These are phyloP conservation scores for Crithidia thermophila DNA, from an alignment of 208 protist genomes.

Conservation along the genomic window DNA sequence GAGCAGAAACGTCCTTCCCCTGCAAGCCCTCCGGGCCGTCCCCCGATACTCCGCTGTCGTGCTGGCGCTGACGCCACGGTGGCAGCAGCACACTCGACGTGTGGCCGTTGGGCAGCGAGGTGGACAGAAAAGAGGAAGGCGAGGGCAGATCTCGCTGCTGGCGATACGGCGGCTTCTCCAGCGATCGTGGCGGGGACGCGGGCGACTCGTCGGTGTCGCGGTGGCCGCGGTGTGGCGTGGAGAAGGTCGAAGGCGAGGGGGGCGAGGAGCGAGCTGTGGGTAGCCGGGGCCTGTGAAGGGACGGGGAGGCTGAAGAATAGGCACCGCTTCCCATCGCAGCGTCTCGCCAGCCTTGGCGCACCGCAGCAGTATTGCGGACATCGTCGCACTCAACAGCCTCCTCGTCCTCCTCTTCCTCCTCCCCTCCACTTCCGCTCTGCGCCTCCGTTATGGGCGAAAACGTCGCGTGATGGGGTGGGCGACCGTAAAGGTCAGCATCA, in stretches of 20 bases:
- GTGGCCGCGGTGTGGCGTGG: slow-evolving; percentile 23
- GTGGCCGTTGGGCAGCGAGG: slow-evolving; percentile 1
- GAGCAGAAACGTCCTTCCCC: background rate
- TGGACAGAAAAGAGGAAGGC: slow-evolving; percentile 13
- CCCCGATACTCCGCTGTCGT: background rate
- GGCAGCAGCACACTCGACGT: background rate
- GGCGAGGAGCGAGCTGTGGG: no score
- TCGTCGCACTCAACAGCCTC: background rate
- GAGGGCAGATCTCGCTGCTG: slow-evolving; percentile 20
- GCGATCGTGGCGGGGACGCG: slow-evolving; percentile 18
- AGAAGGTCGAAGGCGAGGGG: background rate
- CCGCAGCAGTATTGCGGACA: background rate
- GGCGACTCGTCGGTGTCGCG: slow-evolving; percentile 10
- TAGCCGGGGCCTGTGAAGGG: no score
- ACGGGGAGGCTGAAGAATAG: no score
- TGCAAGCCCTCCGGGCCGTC: background rate
- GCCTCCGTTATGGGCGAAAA: no score
- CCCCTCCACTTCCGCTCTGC: background rate
- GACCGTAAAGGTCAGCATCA: no score
- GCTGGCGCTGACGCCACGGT: slow-evolving; percentile 20
- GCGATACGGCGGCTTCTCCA: slow-evolving; percentile 15
- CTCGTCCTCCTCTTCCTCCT: background rate
- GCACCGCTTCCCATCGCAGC: no score
- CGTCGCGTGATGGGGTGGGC: no score
- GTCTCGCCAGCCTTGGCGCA: no score